Percentiles rank a stretch among this genome's conserved stretches.
phyloP scores from a whole-genome alignment of 352 stramenopile genomes.

The Phytophthora aleatoria region DNA sequence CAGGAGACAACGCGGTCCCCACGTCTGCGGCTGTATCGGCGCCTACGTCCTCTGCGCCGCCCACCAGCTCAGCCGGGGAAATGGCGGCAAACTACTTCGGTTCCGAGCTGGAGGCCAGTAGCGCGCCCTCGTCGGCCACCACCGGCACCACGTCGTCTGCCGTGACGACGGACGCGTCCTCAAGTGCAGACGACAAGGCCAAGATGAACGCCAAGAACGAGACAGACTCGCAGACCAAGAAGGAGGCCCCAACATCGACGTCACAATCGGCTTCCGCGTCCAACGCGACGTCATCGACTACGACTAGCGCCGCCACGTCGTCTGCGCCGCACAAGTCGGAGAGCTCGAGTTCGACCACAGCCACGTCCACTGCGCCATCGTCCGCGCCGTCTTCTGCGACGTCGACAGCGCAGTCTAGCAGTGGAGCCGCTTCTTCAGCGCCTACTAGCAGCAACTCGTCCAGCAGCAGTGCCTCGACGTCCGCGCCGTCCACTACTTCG shows the following conservation, averaged over 20 bases:
- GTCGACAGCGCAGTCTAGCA: constrained; percentile 12
- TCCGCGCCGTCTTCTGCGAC: constrained; percentile 12
- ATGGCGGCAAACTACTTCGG: constrained; percentile 72
- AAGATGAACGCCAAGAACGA: constrained; percentile 45
- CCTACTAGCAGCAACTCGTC: constrained; percentile 14
- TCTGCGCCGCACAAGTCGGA: constrained; percentile 26
- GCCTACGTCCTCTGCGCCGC: constrained; percentile 12
- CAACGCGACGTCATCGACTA: constrained; percentile 19
- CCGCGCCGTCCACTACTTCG: constrained; percentile 51
- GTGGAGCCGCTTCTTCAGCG: constrained; percentile 11
- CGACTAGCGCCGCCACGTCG: constrained; percentile 16
- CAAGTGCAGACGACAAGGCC: constrained; percentile 25
- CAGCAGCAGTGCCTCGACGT: constrained; percentile 28
- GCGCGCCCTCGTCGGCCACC: constrained; percentile 7
- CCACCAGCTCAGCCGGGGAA: constrained; percentile 35
- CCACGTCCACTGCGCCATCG: constrained; percentile 24
- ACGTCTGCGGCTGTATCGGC: constrained; percentile 1
- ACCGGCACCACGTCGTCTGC: constrained; percentile 11
- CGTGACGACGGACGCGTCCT: constrained; percentile 21
- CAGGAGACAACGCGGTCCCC: constrained; percentile 5
- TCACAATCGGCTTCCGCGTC: constrained; percentile 8
- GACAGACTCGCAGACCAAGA: constrained; percentile 29
- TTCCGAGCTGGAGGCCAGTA: constrained; percentile 48
- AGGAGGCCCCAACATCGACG: constrained; percentile 24
- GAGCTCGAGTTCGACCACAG: constrained; percentile 10